Base-by-base conservation (phyloP, 805 yeast genomes). In the Saccharomyces jurei region DNA sequence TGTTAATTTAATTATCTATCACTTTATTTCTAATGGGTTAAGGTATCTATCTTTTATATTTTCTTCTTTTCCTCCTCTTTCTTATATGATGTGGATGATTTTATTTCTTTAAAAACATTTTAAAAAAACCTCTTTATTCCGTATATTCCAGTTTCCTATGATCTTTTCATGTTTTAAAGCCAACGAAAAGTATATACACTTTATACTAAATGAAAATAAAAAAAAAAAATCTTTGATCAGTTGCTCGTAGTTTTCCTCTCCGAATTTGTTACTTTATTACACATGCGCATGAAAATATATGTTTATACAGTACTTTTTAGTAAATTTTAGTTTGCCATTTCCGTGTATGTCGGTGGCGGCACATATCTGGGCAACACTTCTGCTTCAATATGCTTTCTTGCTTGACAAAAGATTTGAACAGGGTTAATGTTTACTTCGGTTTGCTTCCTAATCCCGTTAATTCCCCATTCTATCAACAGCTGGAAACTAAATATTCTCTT, bases 401-500 rank as follows among this genome's bases (percentile, higher is more conserved):
- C 26, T 46, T 65, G 64, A 49, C 60, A 58, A 48, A 58, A 66
- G 9, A 68, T 52, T 47, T 67, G 67, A 17, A 58, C 52, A 8
- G 60, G 59, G 5, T 58, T 58, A 21, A 67, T 58, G 6, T 61
- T 56, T 6, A 64, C 59, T 52, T 67, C 70, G 5, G 64, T 59
- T 41, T 64, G 67, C 44, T 63, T 54, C 1, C 17, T 46, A 9
- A 21, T 28, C 1, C 61, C 64, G 41, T 56, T 57, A 13, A 66
- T 58, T 17, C 58, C 58, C 69, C 68, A 67, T 54, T 61, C 65
- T 13, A 67, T 54, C 14, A 64, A 29, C 21, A 68, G 52, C 50
- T 67, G 70, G 13, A 68, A 63, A 25, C 61, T 57, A 57, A 64
- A 68, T 22, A 54, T 32, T n/a, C 71, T 53, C 30, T 60, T 57